Conservation (phyloP, 345 rosid species). For the Ricinus communis region DNA sequence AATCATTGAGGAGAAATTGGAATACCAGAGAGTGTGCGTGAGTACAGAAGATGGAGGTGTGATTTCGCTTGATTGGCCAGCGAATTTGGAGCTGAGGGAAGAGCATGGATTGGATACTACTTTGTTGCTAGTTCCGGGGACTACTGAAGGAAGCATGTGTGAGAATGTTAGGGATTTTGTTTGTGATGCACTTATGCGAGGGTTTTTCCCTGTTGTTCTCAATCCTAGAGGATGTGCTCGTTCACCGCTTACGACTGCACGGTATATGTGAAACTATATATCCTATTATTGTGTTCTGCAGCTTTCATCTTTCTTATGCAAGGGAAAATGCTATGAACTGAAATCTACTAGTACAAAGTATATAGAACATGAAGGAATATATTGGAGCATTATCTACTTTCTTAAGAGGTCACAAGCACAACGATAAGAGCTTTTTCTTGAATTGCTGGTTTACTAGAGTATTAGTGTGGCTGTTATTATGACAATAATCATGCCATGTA, state of each 20-base stretch:
- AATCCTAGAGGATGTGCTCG: constrained; percentile 99
- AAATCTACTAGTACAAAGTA: no score
- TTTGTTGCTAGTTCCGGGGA: constrained; percentile 75
- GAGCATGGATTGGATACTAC: constrained; percentile 88
- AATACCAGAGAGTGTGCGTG: constrained; percentile 73
- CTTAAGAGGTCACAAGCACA: no score
- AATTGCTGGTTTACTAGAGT: no score
- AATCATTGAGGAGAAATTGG: constrained; percentile 45
- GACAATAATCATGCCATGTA: not conserved
- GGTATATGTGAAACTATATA: constrained; percentile 47
- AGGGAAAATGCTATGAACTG: not conserved
- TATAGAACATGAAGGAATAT: not conserved
- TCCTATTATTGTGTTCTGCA: not conserved
- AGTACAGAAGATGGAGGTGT: constrained; percentile 76
- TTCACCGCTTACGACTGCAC: constrained; percentile 83
- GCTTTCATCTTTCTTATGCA: no score
- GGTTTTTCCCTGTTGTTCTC: constrained; percentile 84
- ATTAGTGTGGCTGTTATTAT: no score
- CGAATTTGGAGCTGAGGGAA: constrained; percentile 62
- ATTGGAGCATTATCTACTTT: no score
- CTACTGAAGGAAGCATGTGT: constrained; percentile 73
- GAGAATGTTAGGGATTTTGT: constrained; percentile 55
- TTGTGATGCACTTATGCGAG: constrained; percentile 55
- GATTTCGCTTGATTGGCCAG: constrained; percentile 88
- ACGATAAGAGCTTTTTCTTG: no score